Evolutionary conservation across 176 grass and related monocot species (phyloP).

Genomic region (Chrysopogon serrulatus): DNA sequence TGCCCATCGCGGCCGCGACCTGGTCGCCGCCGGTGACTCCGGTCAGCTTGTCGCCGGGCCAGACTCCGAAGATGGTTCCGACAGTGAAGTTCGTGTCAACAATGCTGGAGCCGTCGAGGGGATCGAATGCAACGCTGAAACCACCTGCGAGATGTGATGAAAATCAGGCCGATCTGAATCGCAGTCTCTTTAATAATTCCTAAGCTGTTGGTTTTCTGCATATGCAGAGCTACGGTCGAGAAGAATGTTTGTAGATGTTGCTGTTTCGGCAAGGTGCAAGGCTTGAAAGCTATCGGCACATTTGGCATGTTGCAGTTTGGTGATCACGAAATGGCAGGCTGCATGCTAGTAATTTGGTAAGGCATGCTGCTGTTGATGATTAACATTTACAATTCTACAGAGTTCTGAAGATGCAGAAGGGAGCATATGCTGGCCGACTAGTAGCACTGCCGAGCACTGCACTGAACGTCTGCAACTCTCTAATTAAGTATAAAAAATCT

Average conservation of each 20-base stretch:
- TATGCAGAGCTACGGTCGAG: not conserved
- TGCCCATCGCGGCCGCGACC: slow-evolving; percentile 90
- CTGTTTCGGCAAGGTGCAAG: not conserved
- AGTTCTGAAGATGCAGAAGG: not conserved
- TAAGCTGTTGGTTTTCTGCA: not conserved
- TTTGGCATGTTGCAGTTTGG: not conserved
- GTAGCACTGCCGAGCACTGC: not conserved
- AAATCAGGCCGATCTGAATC: not conserved
- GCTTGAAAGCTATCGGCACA: not conserved
- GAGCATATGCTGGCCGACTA: not conserved
- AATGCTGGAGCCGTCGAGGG: slow-evolving; percentile 93
- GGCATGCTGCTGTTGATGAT: not conserved
- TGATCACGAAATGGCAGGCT: not conserved
- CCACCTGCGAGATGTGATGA: slow-evolving; percentile 43
- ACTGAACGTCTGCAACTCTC: not conserved
- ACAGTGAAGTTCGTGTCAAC: slow-evolving; percentile 98
- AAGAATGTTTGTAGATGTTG: not conserved
- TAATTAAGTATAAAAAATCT: not conserved
- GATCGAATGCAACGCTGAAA: slow-evolving; percentile 95
- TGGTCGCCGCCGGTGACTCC: slow-evolving; percentile 81
- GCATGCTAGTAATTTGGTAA: not conserved
- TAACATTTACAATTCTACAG: not conserved
- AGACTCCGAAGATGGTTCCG: slow-evolving; percentile 94
- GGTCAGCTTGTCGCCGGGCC: slow-evolving; percentile 92
- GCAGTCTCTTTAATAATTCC: not conserved